A percentile compares a stretch with the other conserved stretches of the same genome.
phyloP scores from a whole-genome alignment of 2,329 filamentous ascomycete species.

The Arthrinium phaeospermum region DNA sequence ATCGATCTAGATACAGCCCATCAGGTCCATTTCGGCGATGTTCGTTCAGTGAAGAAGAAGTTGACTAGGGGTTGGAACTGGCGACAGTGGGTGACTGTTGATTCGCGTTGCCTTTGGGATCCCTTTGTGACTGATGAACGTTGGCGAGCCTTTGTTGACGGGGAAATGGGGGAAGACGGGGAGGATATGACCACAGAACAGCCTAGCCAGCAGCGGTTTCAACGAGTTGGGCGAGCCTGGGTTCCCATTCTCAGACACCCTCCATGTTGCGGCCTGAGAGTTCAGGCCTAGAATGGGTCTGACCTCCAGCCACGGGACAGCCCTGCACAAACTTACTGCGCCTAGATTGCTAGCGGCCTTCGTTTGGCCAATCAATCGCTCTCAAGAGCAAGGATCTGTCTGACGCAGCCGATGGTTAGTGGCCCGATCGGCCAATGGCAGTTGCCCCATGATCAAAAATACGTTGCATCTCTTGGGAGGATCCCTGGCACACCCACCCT shows the following conservation, averaged over 20 bases:
- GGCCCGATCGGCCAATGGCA: constrained; percentile 2
- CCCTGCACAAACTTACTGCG: neutral
- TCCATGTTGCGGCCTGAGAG: neutral
- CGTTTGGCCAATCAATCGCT: neutral
- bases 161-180: constrained; percentile 2
- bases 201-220: constrained; percentile 8
- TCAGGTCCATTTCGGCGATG: constrained; percentile 11
- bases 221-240: constrained; percentile 11
- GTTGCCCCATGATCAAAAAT: neutral
- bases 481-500: neutral
- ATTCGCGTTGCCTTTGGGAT: neutral
- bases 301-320: neutral
- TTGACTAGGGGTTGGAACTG: neutral
- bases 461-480: neutral
- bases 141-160: constrained; percentile 13
- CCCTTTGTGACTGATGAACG: constrained; percentile 12
- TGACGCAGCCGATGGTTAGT: neutral
- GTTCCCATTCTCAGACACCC: constrained; percentile 1
- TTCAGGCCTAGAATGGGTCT: constrained; percentile 1
- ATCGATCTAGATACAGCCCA: constrained; percentile 7
- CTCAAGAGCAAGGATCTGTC: neutral
- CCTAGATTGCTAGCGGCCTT: neutral
- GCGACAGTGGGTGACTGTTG: neutral
- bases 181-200: constrained; percentile 2
- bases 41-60: constrained; percentile 14